Evolutionary conservation across 495 filamentous ascomycete species (phyloP), one percentile per base, ranked within the genome.

Genomic region (Trichoderma orchidacearum): DNA sequence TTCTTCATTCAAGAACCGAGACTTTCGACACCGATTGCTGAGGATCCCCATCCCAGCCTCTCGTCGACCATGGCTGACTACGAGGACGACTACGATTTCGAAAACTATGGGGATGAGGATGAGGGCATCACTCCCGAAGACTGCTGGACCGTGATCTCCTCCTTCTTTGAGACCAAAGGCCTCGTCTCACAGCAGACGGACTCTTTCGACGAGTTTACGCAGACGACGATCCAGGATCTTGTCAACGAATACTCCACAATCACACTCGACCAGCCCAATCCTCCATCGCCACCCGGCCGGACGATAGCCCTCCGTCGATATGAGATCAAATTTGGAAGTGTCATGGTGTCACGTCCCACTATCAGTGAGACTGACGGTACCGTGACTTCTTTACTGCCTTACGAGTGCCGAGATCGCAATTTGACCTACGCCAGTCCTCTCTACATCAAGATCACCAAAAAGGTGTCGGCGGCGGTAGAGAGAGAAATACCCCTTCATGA

Each of bases 161-260:
- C 94, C 1, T 97, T 96, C 75, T 97, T 99, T 72, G 89, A 96
- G 58, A 75, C 76, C 48, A 96, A 96, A 72, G 92, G 94, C 63
- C 80, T 99, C 21, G 94, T 97, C 11, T 95, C 94, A 3, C 94
- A 97, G 68, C 93, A 99, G 73, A 80, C 97, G 58, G 91, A 97
- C 68, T 99, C 93, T 2, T 99, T 95, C 75, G 87, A 99, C 73
- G 90, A 96, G 65, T 99, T 99, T 65, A 86, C 92, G 51, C 80
- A 81, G 31, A 88, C 85, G 3, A 96, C 93, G 0, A 91, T 97
- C 74, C 89, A 95, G 61, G 87, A 95, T 59, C 79, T 97, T 55
- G 83, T 97, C 27, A 82, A 86, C 56, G 93, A 97, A 66, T 90
- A 95, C 64, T 85, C 85, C 31, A 79, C 85, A 57, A 82, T 97